Evolutionary conservation across 495 filamentous ascomycete genomes (phyloP), one percentile per base, ranked within the genome.

Genomic region (Penicillium macrosclerotiorum): DNA sequence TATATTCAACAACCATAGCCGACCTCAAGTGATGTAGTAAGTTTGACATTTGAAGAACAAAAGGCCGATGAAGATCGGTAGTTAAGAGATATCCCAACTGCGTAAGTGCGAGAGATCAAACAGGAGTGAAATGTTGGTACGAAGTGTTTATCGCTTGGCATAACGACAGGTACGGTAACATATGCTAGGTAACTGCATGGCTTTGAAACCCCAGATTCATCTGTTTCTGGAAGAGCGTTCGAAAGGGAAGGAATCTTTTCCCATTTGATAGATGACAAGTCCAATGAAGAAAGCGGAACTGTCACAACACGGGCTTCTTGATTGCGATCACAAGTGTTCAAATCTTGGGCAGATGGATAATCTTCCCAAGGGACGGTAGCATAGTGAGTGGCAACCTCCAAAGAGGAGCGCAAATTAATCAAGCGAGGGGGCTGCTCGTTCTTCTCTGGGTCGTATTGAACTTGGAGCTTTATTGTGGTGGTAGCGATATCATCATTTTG

Each of bases 41-140:
- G n/a, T n/a, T n/a, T n/a, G n/a, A n/a, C n/a, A n/a, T n/a, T n/a
- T n/a, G n/a, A n/a, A n/a, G n/a, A n/a, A n/a, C 44, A 39, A 8
- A 47, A 13, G 1, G 33, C 36, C 4, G 35, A 39, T 18, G 44
- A 23, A 6, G 34, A 6, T 2, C 23, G 35, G 19, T 52, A 45
- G 8, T 72, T 62, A 37, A 87, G 60, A n/a, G 71, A 63, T 27
- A 94, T 57, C 35, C 81, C 77, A 29, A 92, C 64, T 4, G 72
- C 65, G 66, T 94, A 94, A 24, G 80, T 65, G 38, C 89, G 79
- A 17, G 82, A 84, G 19, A 82, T 64, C 61, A 90, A 79, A 69
- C 89, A 94, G 34, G 78, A 76, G 66, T 88, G 81, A 67, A 93
- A 94, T n/a, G 84, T 85, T 1, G 89, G 89, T 22, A 88, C 51